phyloP scores from a whole-genome alignment of 2,329 filamentous ascomycete species.

The Xylaria sp. region DNA sequence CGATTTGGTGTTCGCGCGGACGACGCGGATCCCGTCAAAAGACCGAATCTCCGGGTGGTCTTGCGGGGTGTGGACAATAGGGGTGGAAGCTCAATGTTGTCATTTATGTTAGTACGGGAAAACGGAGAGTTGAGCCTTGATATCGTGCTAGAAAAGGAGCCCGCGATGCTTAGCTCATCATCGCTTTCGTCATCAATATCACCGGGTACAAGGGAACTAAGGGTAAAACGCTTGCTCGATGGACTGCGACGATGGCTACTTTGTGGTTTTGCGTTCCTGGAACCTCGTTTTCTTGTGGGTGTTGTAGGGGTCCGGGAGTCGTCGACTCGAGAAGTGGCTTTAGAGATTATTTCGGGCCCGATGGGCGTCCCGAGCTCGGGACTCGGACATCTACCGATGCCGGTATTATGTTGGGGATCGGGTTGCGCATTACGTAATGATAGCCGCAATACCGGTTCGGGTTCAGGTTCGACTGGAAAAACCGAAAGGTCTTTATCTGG shows the following conservation, averaged over 20 bases:
- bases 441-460: neutral
- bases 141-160: constrained; percentile 25
- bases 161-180: constrained; percentile 40
- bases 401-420: neutral
- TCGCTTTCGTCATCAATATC: constrained; percentile 41
- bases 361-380: constrained; percentile 35
- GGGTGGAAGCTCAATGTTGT: constrained; percentile 20
- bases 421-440: neutral
- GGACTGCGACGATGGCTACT: constrained; percentile 17
- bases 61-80: constrained; percentile 34
- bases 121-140: constrained; percentile 26
- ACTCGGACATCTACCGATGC: constrained; percentile 27
- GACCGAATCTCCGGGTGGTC: constrained; percentile 23
- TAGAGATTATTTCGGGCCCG: neutral
- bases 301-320: constrained; percentile 20
- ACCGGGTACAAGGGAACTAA: constrained; percentile 41
- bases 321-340: neutral
- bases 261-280: constrained; percentile 11
- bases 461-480: neutral
- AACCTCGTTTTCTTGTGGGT: constrained; percentile 28
- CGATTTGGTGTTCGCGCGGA: constrained; percentile 14
- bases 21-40: constrained; percentile 15
- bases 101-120: constrained; percentile 15
- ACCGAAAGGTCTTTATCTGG: constrained; percentile 16
- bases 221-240: constrained; percentile 36